Percentiles rank a stretch among this genome's conserved stretches.
Conservation (phyloP, 192 early-diverging fungal genomes). For the Rhizoclosmatium globosum region DNA sequence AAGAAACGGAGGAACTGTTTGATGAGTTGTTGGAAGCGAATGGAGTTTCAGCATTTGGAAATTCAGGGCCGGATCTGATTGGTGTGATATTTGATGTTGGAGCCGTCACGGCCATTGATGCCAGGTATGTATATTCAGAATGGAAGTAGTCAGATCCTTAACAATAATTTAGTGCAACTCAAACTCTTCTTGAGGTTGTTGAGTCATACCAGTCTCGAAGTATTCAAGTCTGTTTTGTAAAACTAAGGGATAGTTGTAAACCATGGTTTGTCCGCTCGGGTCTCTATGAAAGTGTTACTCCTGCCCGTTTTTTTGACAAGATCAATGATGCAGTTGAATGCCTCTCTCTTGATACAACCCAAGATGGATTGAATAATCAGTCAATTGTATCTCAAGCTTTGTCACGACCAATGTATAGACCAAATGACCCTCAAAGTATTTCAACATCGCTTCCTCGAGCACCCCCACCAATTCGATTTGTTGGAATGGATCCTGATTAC, state of each 20-base stretch:
- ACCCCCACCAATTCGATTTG: not conserved
- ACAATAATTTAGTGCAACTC: slow-evolving; percentile 65
- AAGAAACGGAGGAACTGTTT: not conserved
- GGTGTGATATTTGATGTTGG: slow-evolving; percentile 93
- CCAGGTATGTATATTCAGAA: slow-evolving; percentile 61
- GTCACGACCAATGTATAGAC: too few relatives aligned
- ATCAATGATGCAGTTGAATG: slow-evolving; percentile 63
- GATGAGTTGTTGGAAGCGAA: not conserved
- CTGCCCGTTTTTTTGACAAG: slow-evolving; percentile 73
- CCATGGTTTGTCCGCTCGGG: slow-evolving; percentile 78
- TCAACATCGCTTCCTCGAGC: too few relatives aligned
- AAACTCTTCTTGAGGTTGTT: slow-evolving; percentile 91
- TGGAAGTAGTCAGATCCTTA: not conserved
- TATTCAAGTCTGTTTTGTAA: slow-evolving; percentile 93
- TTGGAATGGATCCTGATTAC: not conserved
- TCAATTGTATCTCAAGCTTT: too few relatives aligned
- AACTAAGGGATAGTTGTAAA: slow-evolving; percentile 76
- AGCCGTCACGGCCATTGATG: slow-evolving; percentile 89
- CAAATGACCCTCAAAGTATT: too few relatives aligned
- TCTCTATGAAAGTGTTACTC: slow-evolving; percentile 67
- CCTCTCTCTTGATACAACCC: not conserved
- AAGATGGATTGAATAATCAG: too few relatives aligned
- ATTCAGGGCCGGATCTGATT: slow-evolving; percentile 54
- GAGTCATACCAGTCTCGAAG: slow-evolving; percentile 80
- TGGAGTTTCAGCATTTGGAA: not conserved